Conservation (phyloP, 495 filamentous ascomycete genomes). For the Staphylotrichum longicolle region DNA sequence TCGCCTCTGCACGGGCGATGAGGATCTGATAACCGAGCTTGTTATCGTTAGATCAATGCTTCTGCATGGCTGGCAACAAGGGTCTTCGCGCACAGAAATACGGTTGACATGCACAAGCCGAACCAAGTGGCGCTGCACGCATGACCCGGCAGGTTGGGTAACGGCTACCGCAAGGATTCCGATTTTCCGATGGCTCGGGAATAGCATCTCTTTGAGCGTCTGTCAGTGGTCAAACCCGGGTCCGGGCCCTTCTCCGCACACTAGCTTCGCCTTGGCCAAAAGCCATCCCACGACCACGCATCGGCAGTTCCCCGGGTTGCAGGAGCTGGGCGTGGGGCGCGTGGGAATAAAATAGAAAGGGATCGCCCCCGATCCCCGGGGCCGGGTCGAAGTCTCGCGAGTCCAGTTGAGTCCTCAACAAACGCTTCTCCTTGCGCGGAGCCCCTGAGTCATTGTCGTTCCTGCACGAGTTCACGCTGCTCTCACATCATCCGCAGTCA, state of each 20-base stretch:
- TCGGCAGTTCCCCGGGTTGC: conserved; percentile 11
- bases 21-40: too few relatives aligned
- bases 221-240: background rate
- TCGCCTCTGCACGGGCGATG: too few relatives aligned
- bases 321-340: background rate
- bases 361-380: background rate
- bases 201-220: background rate
- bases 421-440: too few relatives aligned
- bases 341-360: background rate
- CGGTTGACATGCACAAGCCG: too few relatives aligned
- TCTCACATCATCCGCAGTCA: background rate
- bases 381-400: background rate
- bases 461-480: too few relatives aligned
- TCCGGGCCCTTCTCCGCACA: conserved; percentile 11
- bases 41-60: too few relatives aligned
- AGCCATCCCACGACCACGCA: background rate
- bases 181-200: conserved; percentile 4
- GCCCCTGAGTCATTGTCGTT: too few relatives aligned
- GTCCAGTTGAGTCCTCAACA: too few relatives aligned
- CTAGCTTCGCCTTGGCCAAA: conserved; percentile 6
- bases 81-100: too few relatives aligned
- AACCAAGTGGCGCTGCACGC: too few relatives aligned
- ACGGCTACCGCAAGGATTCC: conserved; percentile 7
- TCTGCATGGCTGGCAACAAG: too few relatives aligned
- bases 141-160: conserved; percentile 9